Percentiles rank a stretch among this genome's conserved stretches.
phyloP scores from a whole-genome alignment of 352 stramenopile genomes.

The Phytopythium vexans region DNA sequence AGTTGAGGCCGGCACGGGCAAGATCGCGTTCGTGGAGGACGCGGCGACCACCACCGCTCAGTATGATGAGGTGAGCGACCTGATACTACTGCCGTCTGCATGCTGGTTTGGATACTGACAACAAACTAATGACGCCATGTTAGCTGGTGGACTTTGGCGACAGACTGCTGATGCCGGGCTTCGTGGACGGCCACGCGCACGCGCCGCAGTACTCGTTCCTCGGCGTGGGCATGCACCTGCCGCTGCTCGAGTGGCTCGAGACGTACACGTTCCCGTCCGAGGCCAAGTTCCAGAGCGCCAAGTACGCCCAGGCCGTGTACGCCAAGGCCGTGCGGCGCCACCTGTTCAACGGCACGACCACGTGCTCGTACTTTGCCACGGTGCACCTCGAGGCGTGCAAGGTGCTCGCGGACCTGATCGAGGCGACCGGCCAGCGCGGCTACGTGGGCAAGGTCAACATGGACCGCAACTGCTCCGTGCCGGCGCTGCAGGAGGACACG shows the following conservation, averaged over 20 bases:
- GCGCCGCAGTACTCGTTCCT: constrained; percentile 93
- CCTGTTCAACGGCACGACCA: constrained; percentile 90
- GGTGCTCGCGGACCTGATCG: constrained; percentile 85
- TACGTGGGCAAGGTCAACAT: constrained; percentile 96
- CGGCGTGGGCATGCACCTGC: constrained; percentile 92
- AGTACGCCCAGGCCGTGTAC: constrained; percentile 84
- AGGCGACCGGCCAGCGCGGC: constrained; percentile 83
- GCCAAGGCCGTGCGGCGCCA: constrained; percentile 84
- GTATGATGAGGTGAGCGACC: too few species aligned
- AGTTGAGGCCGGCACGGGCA: constrained; percentile 30
- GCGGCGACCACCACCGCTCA: constrained; percentile 13
- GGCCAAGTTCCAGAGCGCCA: constrained; percentile 58
- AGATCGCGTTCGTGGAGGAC: constrained; percentile 48
- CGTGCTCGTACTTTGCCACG: constrained; percentile 93
- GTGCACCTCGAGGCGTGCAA: constrained; percentile 90
- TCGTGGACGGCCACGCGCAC: constrained; percentile 94
- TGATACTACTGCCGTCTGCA: too few species aligned
- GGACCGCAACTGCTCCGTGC: constrained; percentile 87
- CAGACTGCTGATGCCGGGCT: constrained; percentile 89
- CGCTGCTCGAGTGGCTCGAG: constrained; percentile 92
- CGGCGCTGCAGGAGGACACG: constrained; percentile 85
- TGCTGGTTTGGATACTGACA: too few species aligned
- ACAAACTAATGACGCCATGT: not conserved
- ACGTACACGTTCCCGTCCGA: constrained; percentile 95
- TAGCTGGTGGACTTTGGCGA: constrained; percentile 67